These are phyloP conservation scores for Arachis hypogaea DNA, from an alignment of 306 rosid genomes.

Conservation along the genomic window DNA sequence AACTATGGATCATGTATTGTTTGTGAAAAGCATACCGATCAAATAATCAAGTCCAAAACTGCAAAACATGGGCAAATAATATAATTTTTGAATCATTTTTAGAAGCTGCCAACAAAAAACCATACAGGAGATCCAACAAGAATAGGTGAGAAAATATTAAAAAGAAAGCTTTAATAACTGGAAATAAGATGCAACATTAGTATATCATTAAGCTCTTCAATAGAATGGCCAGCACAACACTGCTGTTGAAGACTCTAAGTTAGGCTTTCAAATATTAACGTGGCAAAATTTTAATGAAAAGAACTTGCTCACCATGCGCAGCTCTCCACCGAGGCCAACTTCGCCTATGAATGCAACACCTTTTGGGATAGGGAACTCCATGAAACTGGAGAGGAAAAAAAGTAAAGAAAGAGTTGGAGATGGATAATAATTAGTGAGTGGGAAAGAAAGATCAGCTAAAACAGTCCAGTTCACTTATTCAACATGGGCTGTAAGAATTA, in stretches of 20 bases:
- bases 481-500: not conserved
- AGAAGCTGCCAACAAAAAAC: not conserved
- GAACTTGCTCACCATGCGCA: conserved; percentile 70
- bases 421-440: not conserved
- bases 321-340: conserved; percentile 94
- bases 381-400: conserved; percentile 55
- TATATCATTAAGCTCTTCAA: not conserved
- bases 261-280: conserved; percentile 2
- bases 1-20: not conserved
- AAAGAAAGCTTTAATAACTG: conserved; percentile 1
- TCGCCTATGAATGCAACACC: conserved; percentile 88
- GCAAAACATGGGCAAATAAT: not conserved
- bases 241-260: conserved; percentile 10
- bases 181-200: conserved; percentile 7
- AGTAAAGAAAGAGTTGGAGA: not conserved
- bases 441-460: not conserved
- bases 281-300: conserved; percentile 22
- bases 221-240: not conserved
- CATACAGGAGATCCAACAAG: not conserved
- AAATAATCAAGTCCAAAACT: conserved; percentile 7
- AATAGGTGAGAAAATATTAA: conserved; percentile 12
- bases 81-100: conserved; percentile 1
- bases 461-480: conserved; percentile 15
- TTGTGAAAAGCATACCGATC: not conserved
- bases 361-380: conserved; percentile 87